Conservation (phyloP, 106 monocot genomes). For the Dendrobium nobile region DNA sequence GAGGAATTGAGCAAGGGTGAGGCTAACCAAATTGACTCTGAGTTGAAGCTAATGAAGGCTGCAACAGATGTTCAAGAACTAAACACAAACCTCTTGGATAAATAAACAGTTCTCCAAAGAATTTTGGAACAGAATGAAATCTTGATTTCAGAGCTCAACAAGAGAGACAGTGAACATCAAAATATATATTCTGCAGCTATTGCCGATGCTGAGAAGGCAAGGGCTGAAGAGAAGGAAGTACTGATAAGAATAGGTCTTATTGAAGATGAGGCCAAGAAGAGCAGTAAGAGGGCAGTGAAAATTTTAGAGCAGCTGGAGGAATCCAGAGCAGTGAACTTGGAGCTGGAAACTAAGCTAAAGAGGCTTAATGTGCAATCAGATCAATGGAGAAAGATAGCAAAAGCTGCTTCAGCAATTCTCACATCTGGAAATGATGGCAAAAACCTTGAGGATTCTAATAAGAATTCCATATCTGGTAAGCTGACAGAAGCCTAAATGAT, state of each 20-base stretch:
- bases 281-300: too few relatives aligned
- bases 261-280: constrained; percentile 31
- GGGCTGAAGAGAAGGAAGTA: constrained; percentile 34
- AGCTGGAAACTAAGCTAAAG: constrained; percentile 55
- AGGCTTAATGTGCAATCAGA: constrained; percentile 69
- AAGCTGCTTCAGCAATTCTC: constrained; percentile 64
- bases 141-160: constrained; percentile 31
- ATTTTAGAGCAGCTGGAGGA: constrained; percentile 19
- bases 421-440: constrained; percentile 5
- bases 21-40: neutral
- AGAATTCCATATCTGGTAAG: constrained; percentile 44
- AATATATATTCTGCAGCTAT: constrained; percentile 18
- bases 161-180: constrained; percentile 27
- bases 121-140: constrained; percentile 45
- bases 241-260: constrained; percentile 22
- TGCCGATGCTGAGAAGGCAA: constrained; percentile 19
- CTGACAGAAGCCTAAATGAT: constrained; percentile 18
- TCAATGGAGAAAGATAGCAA: constrained; percentile 91
- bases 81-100: constrained; percentile 47
- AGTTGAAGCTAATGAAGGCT: constrained; percentile 12
- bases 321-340: constrained; percentile 30
- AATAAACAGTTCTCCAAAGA: constrained; percentile 45
- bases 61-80: constrained; percentile 27
- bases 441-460: constrained; percentile 43
- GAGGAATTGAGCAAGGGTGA: constrained; percentile 9